phyloP scores from a whole-genome alignment of 768 basidiomycete genomes.

The Leccinum boreale region DNA sequence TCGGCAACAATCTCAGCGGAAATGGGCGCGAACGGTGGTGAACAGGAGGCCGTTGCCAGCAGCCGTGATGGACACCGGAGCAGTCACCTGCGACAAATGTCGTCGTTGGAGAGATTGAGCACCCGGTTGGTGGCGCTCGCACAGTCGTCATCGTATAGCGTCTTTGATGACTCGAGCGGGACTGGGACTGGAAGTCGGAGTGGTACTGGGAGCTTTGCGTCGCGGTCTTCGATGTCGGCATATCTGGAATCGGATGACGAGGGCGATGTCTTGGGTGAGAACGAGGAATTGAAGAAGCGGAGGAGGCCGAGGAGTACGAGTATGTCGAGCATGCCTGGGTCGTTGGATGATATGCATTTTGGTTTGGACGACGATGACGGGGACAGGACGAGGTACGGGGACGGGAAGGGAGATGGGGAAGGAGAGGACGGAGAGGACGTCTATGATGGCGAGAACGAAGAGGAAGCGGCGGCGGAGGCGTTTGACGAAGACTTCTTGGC shows the following conservation, averaged over 20 bases:
- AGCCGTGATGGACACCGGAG: conserved; percentile 29
- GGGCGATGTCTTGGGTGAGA: conserved; percentile 34
- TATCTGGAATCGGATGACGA: conserved; percentile 50
- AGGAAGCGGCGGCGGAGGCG: conserved; percentile 65
- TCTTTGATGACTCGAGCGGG: conserved; percentile 15
- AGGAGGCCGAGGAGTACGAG: conserved; percentile 53
- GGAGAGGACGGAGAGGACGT: conserved; percentile 33
- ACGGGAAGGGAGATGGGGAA: conserved; percentile 29
- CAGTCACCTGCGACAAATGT: conserved; percentile 62
- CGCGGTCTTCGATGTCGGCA: conserved; percentile 50
- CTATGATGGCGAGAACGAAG: conserved; percentile 45
- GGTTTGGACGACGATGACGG: conserved; percentile 53
- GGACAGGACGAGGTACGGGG: conserved; percentile 11
- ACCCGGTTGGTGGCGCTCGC: conserved; percentile 52
- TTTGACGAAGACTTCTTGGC: conserved; percentile 80
- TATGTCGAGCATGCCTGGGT: conserved; percentile 85
- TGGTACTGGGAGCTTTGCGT: conserved; percentile 52
- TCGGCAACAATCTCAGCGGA: not conserved
- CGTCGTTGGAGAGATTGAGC: conserved; percentile 71
- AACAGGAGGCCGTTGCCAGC: not conserved
- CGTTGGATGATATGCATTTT: conserved; percentile 62
- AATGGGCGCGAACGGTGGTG: not conserved
- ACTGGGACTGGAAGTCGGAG: conserved; percentile 25
- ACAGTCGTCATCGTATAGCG: conserved; percentile 35
- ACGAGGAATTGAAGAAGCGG: conserved; percentile 37